Conservation (phyloP, 1,284 basidiomycete genomes). For the Stereum hirsutum region DNA sequence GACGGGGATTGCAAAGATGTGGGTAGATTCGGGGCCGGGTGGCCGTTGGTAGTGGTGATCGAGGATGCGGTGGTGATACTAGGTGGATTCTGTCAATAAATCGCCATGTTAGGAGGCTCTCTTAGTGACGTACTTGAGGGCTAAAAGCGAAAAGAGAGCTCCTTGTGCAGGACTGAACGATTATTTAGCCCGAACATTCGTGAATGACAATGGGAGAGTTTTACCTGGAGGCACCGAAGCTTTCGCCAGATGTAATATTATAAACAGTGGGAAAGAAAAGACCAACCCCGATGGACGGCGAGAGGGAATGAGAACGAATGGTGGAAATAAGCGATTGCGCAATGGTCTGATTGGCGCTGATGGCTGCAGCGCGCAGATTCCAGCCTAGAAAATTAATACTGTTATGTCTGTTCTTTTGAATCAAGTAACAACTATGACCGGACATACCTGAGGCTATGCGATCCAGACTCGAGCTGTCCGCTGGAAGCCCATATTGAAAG, state of each 20-base stretch:
- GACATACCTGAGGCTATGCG: neutral
- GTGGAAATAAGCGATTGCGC: neutral
- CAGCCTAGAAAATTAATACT: slow-evolving; percentile 5
- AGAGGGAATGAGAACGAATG: neutral
- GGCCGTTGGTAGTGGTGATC: neutral
- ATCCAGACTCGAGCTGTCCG: neutral
- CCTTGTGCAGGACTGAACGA: slow-evolving; percentile 10
- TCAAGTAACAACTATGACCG: too few species aligned
- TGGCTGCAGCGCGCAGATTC: slow-evolving; percentile 10
- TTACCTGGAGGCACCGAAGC: slow-evolving; percentile 1
- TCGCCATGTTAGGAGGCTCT: too few species aligned
- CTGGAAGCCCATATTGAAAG: neutral
- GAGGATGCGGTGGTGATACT: neutral
- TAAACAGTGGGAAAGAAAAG: slow-evolving; percentile 6
- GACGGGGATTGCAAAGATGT: neutral
- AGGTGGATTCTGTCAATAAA: neutral
- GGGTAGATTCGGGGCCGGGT: neutral
- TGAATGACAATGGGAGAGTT: neutral
- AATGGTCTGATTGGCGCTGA: slow-evolving; percentile 6
- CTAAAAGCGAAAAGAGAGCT: slow-evolving; percentile 11
- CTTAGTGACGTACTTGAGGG: slow-evolving; percentile 4
- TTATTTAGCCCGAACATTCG: neutral
- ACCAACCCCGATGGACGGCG: neutral
- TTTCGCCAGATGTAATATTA: neutral
- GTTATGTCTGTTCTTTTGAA: too few species aligned